Base-by-base conservation (phyloP, 1,284 basidiomycete genomes). In the Peniophora sp. region DNA sequence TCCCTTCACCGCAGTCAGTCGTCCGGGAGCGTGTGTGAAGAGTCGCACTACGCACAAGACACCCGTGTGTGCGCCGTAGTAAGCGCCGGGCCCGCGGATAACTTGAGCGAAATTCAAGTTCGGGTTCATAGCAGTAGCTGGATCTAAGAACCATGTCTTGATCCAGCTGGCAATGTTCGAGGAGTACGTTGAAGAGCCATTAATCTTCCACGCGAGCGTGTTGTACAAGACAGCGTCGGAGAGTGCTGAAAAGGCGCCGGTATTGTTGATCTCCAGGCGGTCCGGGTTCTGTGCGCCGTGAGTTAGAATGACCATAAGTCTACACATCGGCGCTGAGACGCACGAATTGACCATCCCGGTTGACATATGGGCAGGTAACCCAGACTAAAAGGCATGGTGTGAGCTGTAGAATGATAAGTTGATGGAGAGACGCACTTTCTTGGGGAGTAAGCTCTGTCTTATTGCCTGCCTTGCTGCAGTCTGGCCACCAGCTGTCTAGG, bases 21-120 rank as follows among this genome's bases (percentile, higher is more conserved):
- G 19, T 41, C 5, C 5, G 8, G 12, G 17, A 25, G 5, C 19
- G 39, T 38, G 34, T 25, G 24, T 16, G 20, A 14, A n/a, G 9
- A 41, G 14, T 23, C 20, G 17, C 25, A 1, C 3, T 16, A 47
- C 52, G 2, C 38, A 53, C 67, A 87, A 69, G 32, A 86, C 66
- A 39, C 83, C 83, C 14, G 79, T 83, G 60, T 77, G 77, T 23
- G 72, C 71, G 24, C 82, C 83, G 1, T 61, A 56, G 54, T 77
- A 73, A 2, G 64, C 59, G 1, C 71, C 74, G 10, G 82, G 83
- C 0, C 85, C 85, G 3, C 85, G 75, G 25, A 77, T 62, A 62
- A 83, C 72, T 59, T 89, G 85, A 0, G 75, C 81, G 58, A 77
- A 88, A 56, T 81, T 73, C 52, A 88, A 66, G 61, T 85, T 81